phyloP scores from a whole-genome alignment of 306 rosid species.

The Acacia confusa region DNA sequence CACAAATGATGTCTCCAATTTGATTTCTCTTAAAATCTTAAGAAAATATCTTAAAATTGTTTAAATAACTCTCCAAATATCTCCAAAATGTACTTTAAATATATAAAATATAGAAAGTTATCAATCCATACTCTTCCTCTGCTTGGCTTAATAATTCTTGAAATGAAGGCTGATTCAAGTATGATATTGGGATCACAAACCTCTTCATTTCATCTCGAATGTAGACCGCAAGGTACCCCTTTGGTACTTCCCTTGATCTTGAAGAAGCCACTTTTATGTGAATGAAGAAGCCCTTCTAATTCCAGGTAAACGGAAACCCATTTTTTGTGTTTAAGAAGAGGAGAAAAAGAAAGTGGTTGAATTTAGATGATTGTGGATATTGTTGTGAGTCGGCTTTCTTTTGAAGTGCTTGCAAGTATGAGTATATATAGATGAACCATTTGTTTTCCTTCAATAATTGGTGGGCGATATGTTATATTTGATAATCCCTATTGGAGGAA shows the following conservation, averaged over 20 bases:
- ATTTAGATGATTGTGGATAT: background rate
- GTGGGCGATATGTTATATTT: background rate
- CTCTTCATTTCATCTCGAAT: slow-evolving; percentile 29
- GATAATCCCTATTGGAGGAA: background rate
- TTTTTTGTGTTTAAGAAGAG: background rate
- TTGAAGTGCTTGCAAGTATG: background rate
- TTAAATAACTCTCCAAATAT: too few species aligned
- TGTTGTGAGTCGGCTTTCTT: background rate
- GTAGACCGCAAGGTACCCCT: slow-evolving; percentile 12
- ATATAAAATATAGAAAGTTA: too few species aligned
- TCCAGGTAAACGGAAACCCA: slow-evolving; percentile 7
- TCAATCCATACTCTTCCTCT: background rate
- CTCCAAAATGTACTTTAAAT: too few species aligned
- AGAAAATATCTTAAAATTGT: too few species aligned
- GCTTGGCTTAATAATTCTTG: background rate
- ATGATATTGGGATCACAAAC: slow-evolving; percentile 22
- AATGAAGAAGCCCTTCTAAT: background rate
- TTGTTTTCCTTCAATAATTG: background rate
- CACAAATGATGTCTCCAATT: too few species aligned
- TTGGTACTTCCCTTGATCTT: slow-evolving; percentile 15
- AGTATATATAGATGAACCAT: background rate
- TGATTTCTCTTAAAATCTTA: too few species aligned
- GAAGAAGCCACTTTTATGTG: background rate
- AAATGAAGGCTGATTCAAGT: slow-evolving; percentile 26
- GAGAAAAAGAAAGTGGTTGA: background rate